phyloP scores from a whole-genome alignment of 2,329 filamentous ascomycete species.

The Fonsecaea monophora region DNA sequence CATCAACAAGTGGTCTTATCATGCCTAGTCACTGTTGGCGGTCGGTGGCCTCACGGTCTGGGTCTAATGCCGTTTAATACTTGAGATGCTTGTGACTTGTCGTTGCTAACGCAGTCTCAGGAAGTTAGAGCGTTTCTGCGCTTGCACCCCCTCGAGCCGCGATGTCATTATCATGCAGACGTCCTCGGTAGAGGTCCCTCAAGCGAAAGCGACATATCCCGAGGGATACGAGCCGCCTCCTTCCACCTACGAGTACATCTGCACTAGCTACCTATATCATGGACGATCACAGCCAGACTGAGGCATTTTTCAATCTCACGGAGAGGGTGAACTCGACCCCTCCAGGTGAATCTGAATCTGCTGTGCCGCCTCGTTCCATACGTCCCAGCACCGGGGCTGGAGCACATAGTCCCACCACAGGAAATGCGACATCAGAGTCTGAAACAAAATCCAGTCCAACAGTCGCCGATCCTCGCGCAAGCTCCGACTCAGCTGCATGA shows the following conservation, averaged over 20 bases:
- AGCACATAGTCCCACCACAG: slow-evolving; percentile 22
- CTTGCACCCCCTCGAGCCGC: neutral
- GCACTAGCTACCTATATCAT: neutral
- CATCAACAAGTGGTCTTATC: neutral
- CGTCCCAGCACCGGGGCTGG: slow-evolving; percentile 18
- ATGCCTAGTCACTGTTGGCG: neutral
- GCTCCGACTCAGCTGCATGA: neutral
- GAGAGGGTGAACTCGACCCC: neutral
- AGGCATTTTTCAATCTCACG: neutral
- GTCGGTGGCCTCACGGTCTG: neutral
- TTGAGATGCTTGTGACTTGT: neutral
- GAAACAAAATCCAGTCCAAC: slow-evolving; percentile 13
- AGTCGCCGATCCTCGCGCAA: slow-evolving; percentile 12
- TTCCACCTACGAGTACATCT: neutral
- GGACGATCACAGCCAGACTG: neutral
- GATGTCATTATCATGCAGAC: neutral
- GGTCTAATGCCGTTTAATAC: neutral
- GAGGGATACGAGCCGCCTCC: neutral
- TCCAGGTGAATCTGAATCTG: neutral
- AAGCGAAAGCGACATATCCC: neutral
- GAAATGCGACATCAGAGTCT: slow-evolving; percentile 20
- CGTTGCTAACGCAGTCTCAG: neutral
- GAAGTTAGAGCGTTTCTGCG: neutral
- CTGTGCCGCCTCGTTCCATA: slow-evolving; percentile 14
- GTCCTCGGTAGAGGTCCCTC: neutral